A percentile compares a stretch with the other conserved stretches of the same genome.
These are phyloP conservation scores for Pythium angustatum DNA, from an alignment of 352 stramenopile species.

Conservation along the genomic window DNA sequence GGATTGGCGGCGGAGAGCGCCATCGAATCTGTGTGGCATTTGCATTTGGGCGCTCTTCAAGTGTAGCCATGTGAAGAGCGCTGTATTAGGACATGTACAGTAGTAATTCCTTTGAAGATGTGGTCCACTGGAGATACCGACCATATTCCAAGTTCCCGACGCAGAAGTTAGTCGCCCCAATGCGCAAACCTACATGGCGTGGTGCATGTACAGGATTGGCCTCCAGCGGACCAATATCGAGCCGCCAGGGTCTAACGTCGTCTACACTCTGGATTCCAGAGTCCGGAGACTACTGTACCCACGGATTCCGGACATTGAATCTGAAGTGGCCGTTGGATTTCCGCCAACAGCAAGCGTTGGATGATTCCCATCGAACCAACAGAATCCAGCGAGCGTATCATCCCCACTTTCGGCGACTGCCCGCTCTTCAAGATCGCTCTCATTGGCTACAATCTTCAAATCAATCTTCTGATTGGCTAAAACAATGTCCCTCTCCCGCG, in stretches of 20 bases:
- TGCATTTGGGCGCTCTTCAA: not conserved
- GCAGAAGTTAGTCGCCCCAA: not conserved
- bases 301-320: too few species aligned
- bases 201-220: too few species aligned
- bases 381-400: not conserved
- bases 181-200: too few species aligned
- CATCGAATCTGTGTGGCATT: too few species aligned
- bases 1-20: too few species aligned
- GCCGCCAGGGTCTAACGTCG: too few species aligned
- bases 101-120: not conserved
- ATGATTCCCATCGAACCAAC: not conserved
- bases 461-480: slow-evolving; percentile 18
- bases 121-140: not conserved
- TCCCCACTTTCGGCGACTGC: not conserved
- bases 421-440: slow-evolving; percentile 10
- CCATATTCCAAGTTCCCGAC: not conserved
- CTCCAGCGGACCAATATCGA: too few species aligned
- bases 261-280: too few species aligned
- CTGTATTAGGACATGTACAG: slow-evolving; percentile 4
- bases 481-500: slow-evolving; percentile 1
- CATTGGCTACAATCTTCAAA: slow-evolving; percentile 5
- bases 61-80: slow-evolving; percentile 17
- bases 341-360: not conserved
- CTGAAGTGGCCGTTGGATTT: too few species aligned
- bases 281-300: too few species aligned